Evolutionary conservation across 148 eudicot species (phyloP).

Genomic region (Rhododendron kiyosumense): DNA sequence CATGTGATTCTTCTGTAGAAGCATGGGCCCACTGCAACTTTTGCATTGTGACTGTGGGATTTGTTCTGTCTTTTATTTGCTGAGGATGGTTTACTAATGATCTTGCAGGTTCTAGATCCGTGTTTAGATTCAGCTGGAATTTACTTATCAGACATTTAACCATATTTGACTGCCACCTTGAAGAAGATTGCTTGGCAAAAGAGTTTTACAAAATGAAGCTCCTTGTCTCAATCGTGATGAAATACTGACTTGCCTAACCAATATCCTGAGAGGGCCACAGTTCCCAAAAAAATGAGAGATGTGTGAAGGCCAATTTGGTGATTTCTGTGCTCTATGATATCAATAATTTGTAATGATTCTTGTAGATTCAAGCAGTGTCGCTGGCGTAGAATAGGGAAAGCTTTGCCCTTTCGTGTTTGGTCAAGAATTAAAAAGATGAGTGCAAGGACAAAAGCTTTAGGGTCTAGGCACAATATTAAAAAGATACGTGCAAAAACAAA

Average conservation of each 20-base stretch:
- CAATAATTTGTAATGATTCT: too few relatives aligned
- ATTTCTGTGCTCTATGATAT: too few relatives aligned
- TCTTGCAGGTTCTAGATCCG: constrained; percentile 48
- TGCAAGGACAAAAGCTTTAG: too few relatives aligned
- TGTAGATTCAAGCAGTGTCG: too few relatives aligned
- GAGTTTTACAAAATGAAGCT: background rate
- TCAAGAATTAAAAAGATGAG: too few relatives aligned
- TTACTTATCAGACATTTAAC: background rate
- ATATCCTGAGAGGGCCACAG: constrained; percentile 4
- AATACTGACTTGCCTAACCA: background rate
- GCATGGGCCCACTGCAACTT: background rate
- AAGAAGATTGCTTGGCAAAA: constrained; percentile 1
- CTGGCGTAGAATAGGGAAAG: too few relatives aligned
- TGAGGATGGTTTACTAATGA: background rate
- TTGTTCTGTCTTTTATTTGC: constrained; percentile 7
- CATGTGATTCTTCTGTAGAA: background rate
- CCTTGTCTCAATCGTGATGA: background rate
- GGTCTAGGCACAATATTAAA: too few relatives aligned
- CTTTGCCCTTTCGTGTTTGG: too few relatives aligned
- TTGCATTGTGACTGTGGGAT: background rate
- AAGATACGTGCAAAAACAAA: too few relatives aligned
- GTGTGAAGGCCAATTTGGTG: too few relatives aligned
- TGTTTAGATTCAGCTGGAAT: constrained; percentile 30
- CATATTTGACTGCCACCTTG: background rate
- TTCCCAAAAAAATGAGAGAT: too few relatives aligned